Conservation (phyloP, 352 stramenopile species). For the Pythium phragmitis region DNA sequence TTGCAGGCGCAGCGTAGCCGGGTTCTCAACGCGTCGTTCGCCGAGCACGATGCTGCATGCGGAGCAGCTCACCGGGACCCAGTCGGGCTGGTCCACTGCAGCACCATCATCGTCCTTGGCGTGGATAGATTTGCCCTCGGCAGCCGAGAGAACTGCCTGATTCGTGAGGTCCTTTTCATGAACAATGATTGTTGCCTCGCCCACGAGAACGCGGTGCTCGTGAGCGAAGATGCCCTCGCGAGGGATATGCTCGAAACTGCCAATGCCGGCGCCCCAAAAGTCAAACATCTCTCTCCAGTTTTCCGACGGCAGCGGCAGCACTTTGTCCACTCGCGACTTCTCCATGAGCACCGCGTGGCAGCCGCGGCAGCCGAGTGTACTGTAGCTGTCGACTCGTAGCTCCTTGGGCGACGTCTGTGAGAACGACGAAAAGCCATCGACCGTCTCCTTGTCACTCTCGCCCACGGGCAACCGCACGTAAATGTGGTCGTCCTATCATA, state of each 20-base stretch:
- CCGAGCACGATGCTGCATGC: constrained; percentile 42
- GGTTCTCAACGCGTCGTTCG: constrained; percentile 35
- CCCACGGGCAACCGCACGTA: constrained; percentile 63
- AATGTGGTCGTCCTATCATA: constrained; percentile 46
- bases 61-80: constrained; percentile 41
- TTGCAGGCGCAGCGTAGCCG: constrained; percentile 49
- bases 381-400: constrained; percentile 45
- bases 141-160: constrained; percentile 1
- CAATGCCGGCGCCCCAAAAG: constrained; percentile 78
- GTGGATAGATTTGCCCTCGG: not conserved
- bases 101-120: constrained; percentile 12
- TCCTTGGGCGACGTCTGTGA: constrained; percentile 46
- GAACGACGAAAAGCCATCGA: constrained; percentile 58
- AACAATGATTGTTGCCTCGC: constrained; percentile 61
- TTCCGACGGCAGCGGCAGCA: constrained; percentile 67
- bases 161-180: constrained; percentile 45
- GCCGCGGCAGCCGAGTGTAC: constrained; percentile 38
- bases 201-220: constrained; percentile 50
- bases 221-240: constrained; percentile 65
- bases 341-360: constrained; percentile 34
- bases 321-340: constrained; percentile 42
- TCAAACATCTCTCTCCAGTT: constrained; percentile 90
- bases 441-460: constrained; percentile 43
- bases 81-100: constrained; percentile 31
- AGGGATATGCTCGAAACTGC: constrained; percentile 79